phyloP scores from a whole-genome alignment of 805 yeast species.

The Cyberlindnera saturnus region DNA sequence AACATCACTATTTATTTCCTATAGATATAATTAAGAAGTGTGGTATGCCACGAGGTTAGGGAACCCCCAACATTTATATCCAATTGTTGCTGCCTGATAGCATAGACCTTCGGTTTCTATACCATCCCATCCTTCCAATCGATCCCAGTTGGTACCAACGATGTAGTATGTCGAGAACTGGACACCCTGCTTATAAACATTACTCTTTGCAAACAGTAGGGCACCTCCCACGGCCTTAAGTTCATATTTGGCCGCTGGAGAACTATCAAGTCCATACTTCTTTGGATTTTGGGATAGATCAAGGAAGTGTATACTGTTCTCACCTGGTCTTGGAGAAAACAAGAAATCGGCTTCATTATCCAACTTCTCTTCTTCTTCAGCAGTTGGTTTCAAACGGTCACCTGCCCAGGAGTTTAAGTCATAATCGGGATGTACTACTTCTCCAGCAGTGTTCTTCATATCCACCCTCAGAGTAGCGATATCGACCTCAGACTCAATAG shows the following conservation, averaged over 20 bases:
- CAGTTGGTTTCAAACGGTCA: conserved; percentile 20
- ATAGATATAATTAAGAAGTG: conserved; percentile 1
- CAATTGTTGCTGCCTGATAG: conserved; percentile 38
- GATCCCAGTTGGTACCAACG: conserved; percentile 40
- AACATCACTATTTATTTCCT: not conserved
- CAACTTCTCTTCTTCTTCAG: conserved; percentile 13
- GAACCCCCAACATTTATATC: conserved; percentile 44
- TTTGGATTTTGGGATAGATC: conserved; percentile 8
- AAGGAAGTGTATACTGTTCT: conserved; percentile 7
- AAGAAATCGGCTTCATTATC: conserved; percentile 11
- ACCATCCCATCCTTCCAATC: conserved; percentile 47
- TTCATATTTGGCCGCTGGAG: conserved; percentile 5
- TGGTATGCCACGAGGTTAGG: conserved; percentile 31
- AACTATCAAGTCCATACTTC: conserved; percentile 7
- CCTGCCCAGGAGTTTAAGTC: conserved; percentile 33
- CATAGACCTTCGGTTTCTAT: conserved; percentile 51
- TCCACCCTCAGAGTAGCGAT: conserved; percentile 26
- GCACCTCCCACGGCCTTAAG: conserved; percentile 49
- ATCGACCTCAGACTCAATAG: conserved; percentile 23
- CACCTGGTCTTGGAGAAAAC: conserved; percentile 14
- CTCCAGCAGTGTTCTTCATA: conserved; percentile 16
- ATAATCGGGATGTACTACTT: conserved; percentile 20
- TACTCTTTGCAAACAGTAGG: conserved; percentile 37
- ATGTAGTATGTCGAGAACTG: conserved; percentile 40
- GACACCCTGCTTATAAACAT: conserved; percentile 39